Base-by-base conservation (phyloP, 2,329 filamentous ascomycete species). In the Fonsecaea monophora region DNA sequence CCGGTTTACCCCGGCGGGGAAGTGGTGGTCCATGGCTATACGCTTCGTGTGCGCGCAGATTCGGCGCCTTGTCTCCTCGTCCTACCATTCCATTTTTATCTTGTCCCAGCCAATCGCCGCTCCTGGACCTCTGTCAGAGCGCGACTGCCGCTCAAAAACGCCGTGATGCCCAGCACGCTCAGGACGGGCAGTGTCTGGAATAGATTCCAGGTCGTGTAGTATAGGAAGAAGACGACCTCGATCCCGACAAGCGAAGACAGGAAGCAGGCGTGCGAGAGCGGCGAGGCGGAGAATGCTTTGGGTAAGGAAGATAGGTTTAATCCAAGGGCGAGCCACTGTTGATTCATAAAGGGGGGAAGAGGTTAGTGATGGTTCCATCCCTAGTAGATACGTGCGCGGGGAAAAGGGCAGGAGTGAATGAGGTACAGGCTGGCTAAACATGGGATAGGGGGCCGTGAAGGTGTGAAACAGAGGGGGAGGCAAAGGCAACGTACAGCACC, bases 81-180 rank as follows among this genome's bases (percentile, higher is more conserved):
- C 3, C 25, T 2, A 25, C 25, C 37, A 7, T 53, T 38, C 32
- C 40, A 1, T n/a, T 34, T 34, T 70, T 53, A 89, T 77, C 87
- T 80, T 70, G 86, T 77, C 4, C 93, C 94, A 25, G 91, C 90
- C 74, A 97, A 81, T 65, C 95, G 88, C 72, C 95, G 87, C 75
- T 90, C 88, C 82, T 97, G 95, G 35, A 99, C 94, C 83, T 99
- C 95, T 58, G 92, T 91, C 72, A 99, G 83, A 4, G 95, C 95
- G 78, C 93, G 90, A 76, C 90, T 93, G 64, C 95, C 95, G 77
- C 92, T 97, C 69, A 98, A 79, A 76, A 96, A 92, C 10, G 92
- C 87, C 62, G 93, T 86, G 32, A 86, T 80, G 15, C 89, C 88
- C 35, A 95, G 86, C 53, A 89, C 80, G 38, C 84, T 84, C 62